Conservation (phyloP, 129 eudicot genomes). For the Gnaphalium uliginosum region DNA sequence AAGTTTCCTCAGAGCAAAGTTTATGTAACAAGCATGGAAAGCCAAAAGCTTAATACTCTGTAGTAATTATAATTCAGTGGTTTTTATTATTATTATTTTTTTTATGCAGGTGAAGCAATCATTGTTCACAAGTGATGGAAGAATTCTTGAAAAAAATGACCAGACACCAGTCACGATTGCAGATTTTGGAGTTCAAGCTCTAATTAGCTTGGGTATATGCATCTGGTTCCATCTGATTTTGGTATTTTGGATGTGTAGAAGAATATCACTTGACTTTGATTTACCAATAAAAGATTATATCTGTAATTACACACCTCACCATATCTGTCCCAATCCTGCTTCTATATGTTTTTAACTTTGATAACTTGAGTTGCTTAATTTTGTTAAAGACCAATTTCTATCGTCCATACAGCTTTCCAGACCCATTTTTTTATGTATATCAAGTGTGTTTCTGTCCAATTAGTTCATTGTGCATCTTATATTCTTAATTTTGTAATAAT, state of each 20-base stretch:
- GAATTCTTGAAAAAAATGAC: constrained; percentile 67
- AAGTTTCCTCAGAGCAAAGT: not conserved
- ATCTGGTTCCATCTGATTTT: not conserved
- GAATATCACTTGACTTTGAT: not conserved
- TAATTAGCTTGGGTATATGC: constrained; percentile 75
- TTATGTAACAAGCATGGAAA: not conserved
- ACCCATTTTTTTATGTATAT: not conserved
- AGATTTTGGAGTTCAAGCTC: constrained; percentile 92
- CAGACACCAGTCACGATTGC: constrained; percentile 92
- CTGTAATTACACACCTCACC: not conserved
- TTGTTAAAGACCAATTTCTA: not conserved
- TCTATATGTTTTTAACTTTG: not conserved
- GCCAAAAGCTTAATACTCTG: not conserved
- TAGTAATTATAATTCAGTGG: constrained; percentile 4
- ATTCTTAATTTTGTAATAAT: constrained; percentile 11
- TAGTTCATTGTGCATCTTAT: constrained; percentile 14
- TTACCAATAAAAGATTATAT: not conserved
- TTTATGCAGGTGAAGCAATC: constrained; percentile 70
- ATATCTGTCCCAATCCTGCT: not conserved
- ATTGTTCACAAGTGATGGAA: constrained; percentile 65
- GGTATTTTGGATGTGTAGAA: not conserved
- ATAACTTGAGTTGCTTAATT: not conserved
- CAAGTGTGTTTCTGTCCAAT: not conserved
- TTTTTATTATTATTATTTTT: constrained; percentile 1
- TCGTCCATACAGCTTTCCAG: not conserved